Base-by-base conservation (phyloP, 352 stramenopile genomes). In the Pythium plurisporium region DNA sequence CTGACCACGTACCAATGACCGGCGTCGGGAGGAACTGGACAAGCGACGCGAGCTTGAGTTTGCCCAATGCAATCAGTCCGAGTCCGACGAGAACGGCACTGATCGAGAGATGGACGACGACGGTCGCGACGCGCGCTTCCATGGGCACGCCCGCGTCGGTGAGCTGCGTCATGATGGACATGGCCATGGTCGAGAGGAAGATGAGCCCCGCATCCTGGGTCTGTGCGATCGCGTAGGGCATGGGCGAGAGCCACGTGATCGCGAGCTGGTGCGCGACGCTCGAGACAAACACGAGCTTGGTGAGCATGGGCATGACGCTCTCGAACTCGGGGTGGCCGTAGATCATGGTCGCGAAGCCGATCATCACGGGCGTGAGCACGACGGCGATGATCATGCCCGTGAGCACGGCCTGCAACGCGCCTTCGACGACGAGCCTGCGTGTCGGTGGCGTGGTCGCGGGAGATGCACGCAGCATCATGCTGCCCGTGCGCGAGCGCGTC, bases 201-300 rank as follows among this genome's bases (percentile, higher is more conserved):
- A 99, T 98, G 29, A 99, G 82, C 10, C 62, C 62, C 4, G 95
- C 94, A 68, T 99, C 95, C 70, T 99, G 96, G 0, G 98, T 96
- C 67, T 97, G 94, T 23, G 91, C 96, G 40, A 99, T 97, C 4
- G 96, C 95, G 70, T 98, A 99, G 4, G 88, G 83, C 37, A 99
- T 70, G 20, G 85, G 86, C n/a, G 82, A 97, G 45, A 96, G 81
- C 12, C 67, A 67, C 10, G 83, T 87, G 75, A 98, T 98, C 40
- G 85, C 84, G 7, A 98, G 50, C 77, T 98, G 95, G 72, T 99
- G 96, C 33, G 98, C 75, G 26, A 92, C 77, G 46, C 90, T 96
- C 36, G 88, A 98, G 25, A 98, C 72, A 14, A 98, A 80, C 2
- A 97, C 86, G 19, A 99, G 74, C 70, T 99, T 98, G 34, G 72